Conservation (phyloP, 148 eudicot genomes). For the Amaranthus cruentus region DNA sequence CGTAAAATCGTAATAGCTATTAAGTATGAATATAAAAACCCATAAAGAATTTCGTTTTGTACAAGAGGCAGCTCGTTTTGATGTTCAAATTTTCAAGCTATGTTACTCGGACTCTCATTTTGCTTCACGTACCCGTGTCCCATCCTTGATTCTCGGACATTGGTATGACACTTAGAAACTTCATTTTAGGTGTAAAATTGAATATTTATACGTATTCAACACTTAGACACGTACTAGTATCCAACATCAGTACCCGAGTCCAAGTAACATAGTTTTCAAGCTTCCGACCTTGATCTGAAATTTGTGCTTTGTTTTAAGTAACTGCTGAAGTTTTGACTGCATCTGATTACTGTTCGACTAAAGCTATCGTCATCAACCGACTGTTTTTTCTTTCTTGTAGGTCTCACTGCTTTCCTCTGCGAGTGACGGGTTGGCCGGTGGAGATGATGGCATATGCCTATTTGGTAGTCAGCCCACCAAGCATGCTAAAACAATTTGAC, state of each 20-base stretch:
- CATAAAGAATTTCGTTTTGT: neutral
- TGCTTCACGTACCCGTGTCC: too few species aligned
- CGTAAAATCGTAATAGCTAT: neutral
- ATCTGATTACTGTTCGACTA: neutral
- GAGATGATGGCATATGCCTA: slow-evolving; percentile 94
- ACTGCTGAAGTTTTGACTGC: neutral
- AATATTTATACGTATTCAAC: too few species aligned
- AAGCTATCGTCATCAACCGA: neutral
- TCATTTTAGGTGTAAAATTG: too few species aligned
- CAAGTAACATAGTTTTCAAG: neutral
- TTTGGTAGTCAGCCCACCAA: slow-evolving; percentile 84
- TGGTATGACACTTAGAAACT: too few species aligned
- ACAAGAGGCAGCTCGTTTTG: neutral
- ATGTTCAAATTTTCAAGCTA: too few species aligned
- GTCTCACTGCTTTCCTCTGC: slow-evolving; percentile 76
- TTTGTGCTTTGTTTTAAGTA: neutral
- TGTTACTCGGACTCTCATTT: too few species aligned
- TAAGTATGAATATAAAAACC: neutral
- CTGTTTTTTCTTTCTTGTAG: slow-evolving; percentile 33
- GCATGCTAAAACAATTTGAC: slow-evolving; percentile 68
- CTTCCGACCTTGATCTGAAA: neutral
- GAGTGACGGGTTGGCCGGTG: slow-evolving; percentile 93
- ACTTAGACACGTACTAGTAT: too few species aligned
- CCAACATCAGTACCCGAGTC: too few species aligned
- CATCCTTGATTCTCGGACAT: too few species aligned